Percentiles rank a stretch among this genome's conserved stretches.
Evolutionary conservation across 2,329 filamentous ascomycete species (phyloP).

Genomic region (Colletotrichum eleusines): DNA sequence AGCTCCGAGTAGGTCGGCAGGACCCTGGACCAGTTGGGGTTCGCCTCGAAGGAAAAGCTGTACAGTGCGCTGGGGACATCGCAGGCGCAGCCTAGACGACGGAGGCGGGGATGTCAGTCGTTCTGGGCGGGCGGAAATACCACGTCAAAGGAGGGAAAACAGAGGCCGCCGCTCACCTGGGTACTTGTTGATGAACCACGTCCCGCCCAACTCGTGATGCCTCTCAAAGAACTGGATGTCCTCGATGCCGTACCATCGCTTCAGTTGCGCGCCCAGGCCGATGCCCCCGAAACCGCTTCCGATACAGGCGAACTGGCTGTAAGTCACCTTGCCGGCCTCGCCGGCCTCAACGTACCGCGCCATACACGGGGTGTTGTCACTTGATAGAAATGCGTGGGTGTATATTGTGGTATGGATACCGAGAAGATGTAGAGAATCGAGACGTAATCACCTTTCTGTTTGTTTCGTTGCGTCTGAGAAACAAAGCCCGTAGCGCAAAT

Average conservation of each 20-base stretch:
- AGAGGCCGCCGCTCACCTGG: conserved; percentile 54
- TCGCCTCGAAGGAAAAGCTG: conserved; percentile 71
- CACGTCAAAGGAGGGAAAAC: not conserved
- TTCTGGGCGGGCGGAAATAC: not conserved
- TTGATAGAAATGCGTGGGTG: not conserved
- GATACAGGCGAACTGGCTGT: conserved; percentile 59
- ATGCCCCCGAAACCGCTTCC: conserved; percentile 74
- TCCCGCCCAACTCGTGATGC: conserved; percentile 69
- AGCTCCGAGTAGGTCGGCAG: conserved; percentile 70
- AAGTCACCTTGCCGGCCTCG: conserved; percentile 38
- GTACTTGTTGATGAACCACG: conserved; percentile 74
- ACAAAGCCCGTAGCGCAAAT: not conserved
- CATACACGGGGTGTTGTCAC: not conserved
- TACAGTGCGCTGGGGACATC: conserved; percentile 73
- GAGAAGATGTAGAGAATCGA: not conserved
- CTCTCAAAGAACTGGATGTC: conserved; percentile 73
- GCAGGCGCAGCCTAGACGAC: conserved; percentile 57
- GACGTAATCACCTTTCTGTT: not conserved
- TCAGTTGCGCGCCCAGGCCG: conserved; percentile 69
- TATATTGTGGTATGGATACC: not conserved
- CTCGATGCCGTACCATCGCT: conserved; percentile 67
- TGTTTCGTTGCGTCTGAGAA: not conserved
- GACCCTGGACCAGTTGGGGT: conserved; percentile 69
- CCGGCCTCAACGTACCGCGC: not conserved
- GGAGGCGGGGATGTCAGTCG: not conserved